Conservation (phyloP, 805 yeast species). For the Crinitomyces ghanaensis region DNA sequence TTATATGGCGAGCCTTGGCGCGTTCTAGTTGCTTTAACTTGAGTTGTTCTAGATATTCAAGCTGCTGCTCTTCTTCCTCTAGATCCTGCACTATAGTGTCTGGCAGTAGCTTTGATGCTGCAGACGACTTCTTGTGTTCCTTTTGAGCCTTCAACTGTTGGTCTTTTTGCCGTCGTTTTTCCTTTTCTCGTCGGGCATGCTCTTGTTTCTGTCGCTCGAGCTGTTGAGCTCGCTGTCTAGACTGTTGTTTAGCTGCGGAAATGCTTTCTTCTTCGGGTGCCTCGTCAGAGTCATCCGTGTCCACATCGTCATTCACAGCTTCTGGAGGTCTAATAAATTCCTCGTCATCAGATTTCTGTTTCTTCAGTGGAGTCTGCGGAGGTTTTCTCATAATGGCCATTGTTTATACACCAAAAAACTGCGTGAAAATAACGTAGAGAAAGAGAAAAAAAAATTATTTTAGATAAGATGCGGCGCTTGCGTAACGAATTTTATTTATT, state of each 20-base stretch:
- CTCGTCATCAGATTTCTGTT: too few relatives aligned
- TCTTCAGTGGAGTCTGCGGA: conserved; percentile 6
- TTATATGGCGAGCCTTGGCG: conserved; percentile 7
- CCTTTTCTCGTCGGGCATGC: conserved; percentile 11
- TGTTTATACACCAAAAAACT: too few relatives aligned
- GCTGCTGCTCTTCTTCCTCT: conserved; percentile 5
- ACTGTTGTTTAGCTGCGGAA: conserved; percentile 12
- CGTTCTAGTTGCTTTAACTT: conserved; percentile 5
- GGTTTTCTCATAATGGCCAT: conserved; percentile 8
- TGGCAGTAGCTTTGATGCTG: conserved; percentile 8
- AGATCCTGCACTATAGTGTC: conserved; percentile 8
- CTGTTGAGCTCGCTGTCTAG: conserved; percentile 7
- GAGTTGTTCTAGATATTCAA: too few relatives aligned
- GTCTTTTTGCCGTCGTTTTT: conserved; percentile 21
- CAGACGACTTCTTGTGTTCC: conserved; percentile 8
- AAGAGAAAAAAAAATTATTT: conserved; percentile 1
- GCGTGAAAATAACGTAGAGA: background rate
- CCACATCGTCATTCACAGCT: conserved; percentile 3
- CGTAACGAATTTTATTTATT: too few relatives aligned
- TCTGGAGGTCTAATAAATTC: too few relatives aligned
- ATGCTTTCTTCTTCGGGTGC: conserved; percentile 28
- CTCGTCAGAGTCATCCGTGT: conserved; percentile 19
- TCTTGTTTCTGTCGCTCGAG: conserved; percentile 8
- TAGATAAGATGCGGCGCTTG: too few relatives aligned
- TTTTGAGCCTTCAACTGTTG: conserved; percentile 17